Conservation (phyloP, 768 basidiomycete genomes). For the Lyophyllum atratum region DNA sequence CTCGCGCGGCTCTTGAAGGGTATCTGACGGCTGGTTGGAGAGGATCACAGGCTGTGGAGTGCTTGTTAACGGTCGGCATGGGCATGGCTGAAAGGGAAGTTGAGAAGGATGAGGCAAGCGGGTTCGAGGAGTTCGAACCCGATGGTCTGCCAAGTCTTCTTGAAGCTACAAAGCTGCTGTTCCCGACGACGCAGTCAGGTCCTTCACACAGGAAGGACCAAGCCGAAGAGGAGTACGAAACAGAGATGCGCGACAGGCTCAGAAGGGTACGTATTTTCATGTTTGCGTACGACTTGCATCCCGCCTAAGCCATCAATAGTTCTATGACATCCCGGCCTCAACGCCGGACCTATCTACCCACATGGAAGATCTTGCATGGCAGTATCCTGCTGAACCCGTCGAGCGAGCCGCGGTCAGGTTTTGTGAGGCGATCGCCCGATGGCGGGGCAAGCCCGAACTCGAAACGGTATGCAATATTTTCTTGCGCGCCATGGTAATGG, state of each 20-base stretch:
- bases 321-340: constrained; percentile 71
- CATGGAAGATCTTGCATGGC: constrained; percentile 78
- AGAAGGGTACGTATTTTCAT: constrained; percentile 53
- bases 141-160: constrained; percentile 72
- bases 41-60: constrained; percentile 68
- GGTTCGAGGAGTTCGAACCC: constrained; percentile 66
- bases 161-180: constrained; percentile 70
- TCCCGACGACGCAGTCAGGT: constrained; percentile 50
- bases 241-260: constrained; percentile 74
- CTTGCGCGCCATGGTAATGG: constrained; percentile 21
- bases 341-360: constrained; percentile 79
- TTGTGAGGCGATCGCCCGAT: constrained; percentile 78
- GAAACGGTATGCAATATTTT: constrained; percentile 56
- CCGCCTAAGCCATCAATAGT: constrained; percentile 42
- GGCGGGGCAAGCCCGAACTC: constrained; percentile 85
- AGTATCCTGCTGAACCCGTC: constrained; percentile 80
- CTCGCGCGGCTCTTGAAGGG: constrained; percentile 83
- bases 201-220: constrained; percentile 37
- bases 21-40: constrained; percentile 83
- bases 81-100: constrained; percentile 40
- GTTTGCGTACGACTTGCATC: neutral
- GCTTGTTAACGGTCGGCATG: constrained; percentile 72
- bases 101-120: constrained; percentile 32
- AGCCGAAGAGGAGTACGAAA: constrained; percentile 71
- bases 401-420: constrained; percentile 79